Evolutionary conservation across 192 early-diverging fungal species (phyloP).

Genomic region (Linnemannia zychae): DNA sequence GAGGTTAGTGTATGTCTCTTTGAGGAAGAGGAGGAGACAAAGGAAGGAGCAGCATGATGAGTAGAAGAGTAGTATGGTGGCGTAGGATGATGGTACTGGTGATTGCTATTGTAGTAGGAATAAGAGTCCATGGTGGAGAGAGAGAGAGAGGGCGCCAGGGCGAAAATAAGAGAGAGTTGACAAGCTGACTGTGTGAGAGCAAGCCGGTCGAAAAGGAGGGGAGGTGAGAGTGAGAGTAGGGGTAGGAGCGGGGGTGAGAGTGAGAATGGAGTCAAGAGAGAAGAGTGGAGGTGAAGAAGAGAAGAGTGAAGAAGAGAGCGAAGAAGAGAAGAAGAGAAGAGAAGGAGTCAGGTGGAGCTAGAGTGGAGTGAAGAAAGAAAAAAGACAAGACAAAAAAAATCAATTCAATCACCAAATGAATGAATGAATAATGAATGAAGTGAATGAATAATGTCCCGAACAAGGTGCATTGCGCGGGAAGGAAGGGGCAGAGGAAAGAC

Average conservation of each 20-base stretch:
- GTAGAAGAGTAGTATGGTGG: constrained; percentile 23
- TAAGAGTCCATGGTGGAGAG: neutral
- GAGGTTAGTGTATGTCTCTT: neutral
- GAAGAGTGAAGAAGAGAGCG: neutral
- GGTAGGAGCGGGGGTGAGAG: neutral
- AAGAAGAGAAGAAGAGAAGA: neutral
- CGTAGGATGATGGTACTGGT: constrained; percentile 15
- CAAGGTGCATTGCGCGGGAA: too few species aligned
- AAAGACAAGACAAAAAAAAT: neutral
- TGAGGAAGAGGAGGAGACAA: neutral
- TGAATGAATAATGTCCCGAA: too few species aligned
- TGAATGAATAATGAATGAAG: too few species aligned
- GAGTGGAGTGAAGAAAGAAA: neutral
- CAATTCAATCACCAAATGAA: neutral
- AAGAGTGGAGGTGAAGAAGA: neutral
- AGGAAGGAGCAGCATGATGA: neutral
- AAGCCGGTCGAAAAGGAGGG: neutral
- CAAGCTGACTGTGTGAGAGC: too few species aligned
- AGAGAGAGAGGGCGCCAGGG: neutral
- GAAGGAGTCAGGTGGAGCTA: neutral
- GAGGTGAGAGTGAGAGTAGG: neutral
- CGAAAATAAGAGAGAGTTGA: neutral
- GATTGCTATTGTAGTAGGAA: neutral
- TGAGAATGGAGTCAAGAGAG: neutral
- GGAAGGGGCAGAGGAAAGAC: too few species aligned